These are phyloP conservation scores for Hericium erinaceus DNA, from an alignment of 768 basidiomycete genomes.

Conservation along the genomic window DNA sequence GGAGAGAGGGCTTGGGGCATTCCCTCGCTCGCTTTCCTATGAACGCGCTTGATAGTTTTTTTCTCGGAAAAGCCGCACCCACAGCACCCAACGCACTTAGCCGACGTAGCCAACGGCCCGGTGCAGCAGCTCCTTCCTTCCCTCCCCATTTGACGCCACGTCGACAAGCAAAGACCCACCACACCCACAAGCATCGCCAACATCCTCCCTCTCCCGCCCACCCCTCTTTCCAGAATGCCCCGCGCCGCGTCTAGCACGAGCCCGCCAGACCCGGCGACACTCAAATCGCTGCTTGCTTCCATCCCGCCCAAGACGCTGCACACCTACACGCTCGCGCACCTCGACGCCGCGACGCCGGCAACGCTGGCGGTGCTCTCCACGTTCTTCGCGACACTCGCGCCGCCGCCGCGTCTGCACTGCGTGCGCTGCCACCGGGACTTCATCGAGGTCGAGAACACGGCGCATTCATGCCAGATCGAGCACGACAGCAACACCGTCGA, in stretches of 20 bases:
- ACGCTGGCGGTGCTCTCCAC: slow-evolving; percentile 38
- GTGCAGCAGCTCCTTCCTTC: neutral
- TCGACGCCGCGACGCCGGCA: slow-evolving; percentile 29
- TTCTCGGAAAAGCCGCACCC: neutral
- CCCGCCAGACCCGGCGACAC: slow-evolving; percentile 19
- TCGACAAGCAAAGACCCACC: too few relatives aligned
- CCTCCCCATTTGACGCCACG: neutral
- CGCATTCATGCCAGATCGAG: slow-evolving; percentile 55
- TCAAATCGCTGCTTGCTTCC: slow-evolving; percentile 44
- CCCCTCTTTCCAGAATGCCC: neutral
- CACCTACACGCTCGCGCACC: slow-evolving; percentile 45
- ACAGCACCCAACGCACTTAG: neutral
- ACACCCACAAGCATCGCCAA: neutral
- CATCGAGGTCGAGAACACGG: slow-evolving; percentile 64
- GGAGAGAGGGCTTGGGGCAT: too few relatives aligned
- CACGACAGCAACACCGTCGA: slow-evolving; percentile 78
- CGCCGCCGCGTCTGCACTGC: slow-evolving; percentile 65
- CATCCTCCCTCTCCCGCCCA: neutral
- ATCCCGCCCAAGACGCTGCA: slow-evolving; percentile 64
- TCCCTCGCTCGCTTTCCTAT: too few relatives aligned
- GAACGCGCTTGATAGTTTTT: neutral
- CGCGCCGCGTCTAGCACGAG: neutral
- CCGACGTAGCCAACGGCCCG: too few relatives aligned
- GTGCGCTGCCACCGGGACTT: slow-evolving; percentile 65
- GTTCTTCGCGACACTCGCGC: slow-evolving; percentile 55